A percentile compares a stretch with the other conserved stretches of the same genome.
phyloP scores from a whole-genome alignment of 768 basidiomycete genomes.

The Psilocybe sp. region DNA sequence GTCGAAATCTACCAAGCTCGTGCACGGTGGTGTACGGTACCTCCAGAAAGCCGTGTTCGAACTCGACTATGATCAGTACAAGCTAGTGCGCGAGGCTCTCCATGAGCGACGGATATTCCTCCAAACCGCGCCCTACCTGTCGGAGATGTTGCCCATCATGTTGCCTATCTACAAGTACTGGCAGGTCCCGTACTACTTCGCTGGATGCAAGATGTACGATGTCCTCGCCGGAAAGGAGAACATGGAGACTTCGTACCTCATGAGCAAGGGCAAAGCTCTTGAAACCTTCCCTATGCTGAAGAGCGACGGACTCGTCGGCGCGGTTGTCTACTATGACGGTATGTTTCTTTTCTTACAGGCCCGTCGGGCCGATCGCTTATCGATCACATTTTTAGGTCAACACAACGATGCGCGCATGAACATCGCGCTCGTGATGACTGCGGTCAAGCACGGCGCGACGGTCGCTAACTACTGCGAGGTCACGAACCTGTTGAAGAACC shows the following conservation, averaged over 20 bases:
- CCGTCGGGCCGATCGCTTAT: slow-evolving; percentile 1
- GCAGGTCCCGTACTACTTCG: slow-evolving; percentile 96
- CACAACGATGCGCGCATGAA: slow-evolving; percentile 99
- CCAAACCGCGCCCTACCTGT: slow-evolving; percentile 93
- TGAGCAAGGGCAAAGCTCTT: slow-evolving; percentile 90
- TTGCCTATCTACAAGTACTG: slow-evolving; percentile 98
- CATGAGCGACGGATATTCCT: slow-evolving; percentile 92
- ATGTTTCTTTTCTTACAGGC: slow-evolving; percentile 37
- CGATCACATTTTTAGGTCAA: slow-evolving; percentile 56
- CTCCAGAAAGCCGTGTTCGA: slow-evolving; percentile 96
- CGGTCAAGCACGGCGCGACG: slow-evolving; percentile 86
- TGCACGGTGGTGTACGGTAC: slow-evolving; percentile 97
- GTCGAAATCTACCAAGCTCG: slow-evolving; percentile 96
- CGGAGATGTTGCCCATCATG: slow-evolving; percentile 94
- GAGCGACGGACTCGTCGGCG: slow-evolving; percentile 85
- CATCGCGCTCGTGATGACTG: slow-evolving; percentile 90
- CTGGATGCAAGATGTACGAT: slow-evolving; percentile 96
- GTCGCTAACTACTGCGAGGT: slow-evolving; percentile 92
- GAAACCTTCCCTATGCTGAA: slow-evolving; percentile 98
- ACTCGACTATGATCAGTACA: slow-evolving; percentile 94
- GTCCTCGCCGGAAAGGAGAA: slow-evolving; percentile 93
- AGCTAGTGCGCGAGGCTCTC: slow-evolving; percentile 92
- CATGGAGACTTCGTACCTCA: slow-evolving; percentile 93
- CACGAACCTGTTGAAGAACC: slow-evolving; percentile 67
- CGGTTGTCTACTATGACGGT: slow-evolving; percentile 98